Conservation (phyloP, 768 basidiomycete species). For the Tubosaeta sp. region DNA sequence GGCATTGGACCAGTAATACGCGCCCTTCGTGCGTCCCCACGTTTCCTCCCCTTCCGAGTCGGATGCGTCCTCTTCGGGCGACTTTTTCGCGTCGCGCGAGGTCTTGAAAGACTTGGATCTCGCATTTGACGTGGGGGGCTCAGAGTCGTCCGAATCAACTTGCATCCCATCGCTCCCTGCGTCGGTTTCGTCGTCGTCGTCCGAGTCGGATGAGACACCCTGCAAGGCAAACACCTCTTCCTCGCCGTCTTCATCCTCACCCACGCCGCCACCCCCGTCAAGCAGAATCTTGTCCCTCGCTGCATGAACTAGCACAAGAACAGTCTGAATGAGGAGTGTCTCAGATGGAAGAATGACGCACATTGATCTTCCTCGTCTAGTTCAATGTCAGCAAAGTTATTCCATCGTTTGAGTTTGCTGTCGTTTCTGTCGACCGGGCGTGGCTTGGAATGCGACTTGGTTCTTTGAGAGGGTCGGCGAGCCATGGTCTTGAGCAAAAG, state of each 20-base stretch:
- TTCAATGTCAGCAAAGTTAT: slow-evolving; percentile 62
- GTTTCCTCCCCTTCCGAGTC: slow-evolving; percentile 44
- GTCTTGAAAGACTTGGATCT: slow-evolving; percentile 10
- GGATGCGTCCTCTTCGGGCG: slow-evolving; percentile 5
- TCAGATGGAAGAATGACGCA: slow-evolving; percentile 32
- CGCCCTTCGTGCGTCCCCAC: slow-evolving; percentile 78
- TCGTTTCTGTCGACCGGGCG: slow-evolving; percentile 50
- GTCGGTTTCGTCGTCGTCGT: slow-evolving; percentile 29
- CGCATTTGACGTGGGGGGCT: slow-evolving; percentile 7
- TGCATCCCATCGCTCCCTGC: slow-evolving; percentile 22
- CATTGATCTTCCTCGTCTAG: slow-evolving; percentile 79
- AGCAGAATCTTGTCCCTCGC: slow-evolving; percentile 75
- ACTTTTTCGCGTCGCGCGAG: slow-evolving; percentile 12
- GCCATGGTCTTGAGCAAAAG: slow-evolving; percentile 36
- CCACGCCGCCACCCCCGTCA: slow-evolving; percentile 49
- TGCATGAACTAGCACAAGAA: slow-evolving; percentile 52
- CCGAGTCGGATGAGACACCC: slow-evolving; percentile 41
- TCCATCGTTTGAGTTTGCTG: slow-evolving; percentile 60
- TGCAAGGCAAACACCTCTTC: slow-evolving; percentile 72
- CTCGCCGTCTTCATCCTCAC: slow-evolving; percentile 57
- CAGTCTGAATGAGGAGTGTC: neutral
- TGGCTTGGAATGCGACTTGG: slow-evolving; percentile 33
- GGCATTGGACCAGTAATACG: slow-evolving; percentile 86
- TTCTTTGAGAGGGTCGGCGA: slow-evolving; percentile 35
- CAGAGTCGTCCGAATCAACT: slow-evolving; percentile 8